phyloP scores from a whole-genome alignment of 805 yeast species.

The Saccharomycopsis capsularis region DNA sequence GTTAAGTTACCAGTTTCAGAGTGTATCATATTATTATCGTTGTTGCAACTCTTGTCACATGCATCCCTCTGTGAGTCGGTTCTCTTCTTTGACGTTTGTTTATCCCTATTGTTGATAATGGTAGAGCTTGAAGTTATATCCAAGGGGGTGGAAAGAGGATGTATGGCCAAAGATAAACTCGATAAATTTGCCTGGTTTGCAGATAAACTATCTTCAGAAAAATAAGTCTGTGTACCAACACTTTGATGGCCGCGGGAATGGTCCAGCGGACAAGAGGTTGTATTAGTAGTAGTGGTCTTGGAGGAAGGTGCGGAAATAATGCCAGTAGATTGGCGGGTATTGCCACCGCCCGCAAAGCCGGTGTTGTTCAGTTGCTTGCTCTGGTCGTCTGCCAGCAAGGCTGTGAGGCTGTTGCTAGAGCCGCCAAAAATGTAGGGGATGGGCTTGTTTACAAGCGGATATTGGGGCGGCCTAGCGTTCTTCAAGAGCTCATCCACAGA shows the following conservation, averaged over 20 bases:
- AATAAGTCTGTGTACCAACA: no score
- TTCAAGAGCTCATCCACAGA: constrained; percentile 1
- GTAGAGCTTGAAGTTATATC: neutral
- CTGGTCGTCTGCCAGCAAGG: no score
- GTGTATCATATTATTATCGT: no score
- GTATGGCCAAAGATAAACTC: constrained; percentile 4
- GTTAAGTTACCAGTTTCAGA: no score
- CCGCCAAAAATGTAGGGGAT: constrained; percentile 12
- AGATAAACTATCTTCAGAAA: no score
- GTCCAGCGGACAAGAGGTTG: neutral
- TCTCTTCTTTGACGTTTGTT: constrained; percentile 1
- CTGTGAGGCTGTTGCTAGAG: neutral
- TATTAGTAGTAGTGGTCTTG: neutral
- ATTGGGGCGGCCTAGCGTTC: constrained; percentile 7
- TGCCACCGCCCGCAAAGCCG: no score
- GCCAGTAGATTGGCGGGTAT: no score
- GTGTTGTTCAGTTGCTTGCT: no score
- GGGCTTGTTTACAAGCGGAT: constrained; percentile 8
- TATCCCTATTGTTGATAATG: neutral
- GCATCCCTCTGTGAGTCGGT: neutral
- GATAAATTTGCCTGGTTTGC: no score
- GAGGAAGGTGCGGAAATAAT: no score
- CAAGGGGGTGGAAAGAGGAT: constrained; percentile 16
- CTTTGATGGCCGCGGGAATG: neutral
- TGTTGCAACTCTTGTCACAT: no score